Percentiles rank a stretch among this genome's conserved stretches.
phyloP scores from a whole-genome alignment of 768 basidiomycete species.

The Boletus barrowsii region DNA sequence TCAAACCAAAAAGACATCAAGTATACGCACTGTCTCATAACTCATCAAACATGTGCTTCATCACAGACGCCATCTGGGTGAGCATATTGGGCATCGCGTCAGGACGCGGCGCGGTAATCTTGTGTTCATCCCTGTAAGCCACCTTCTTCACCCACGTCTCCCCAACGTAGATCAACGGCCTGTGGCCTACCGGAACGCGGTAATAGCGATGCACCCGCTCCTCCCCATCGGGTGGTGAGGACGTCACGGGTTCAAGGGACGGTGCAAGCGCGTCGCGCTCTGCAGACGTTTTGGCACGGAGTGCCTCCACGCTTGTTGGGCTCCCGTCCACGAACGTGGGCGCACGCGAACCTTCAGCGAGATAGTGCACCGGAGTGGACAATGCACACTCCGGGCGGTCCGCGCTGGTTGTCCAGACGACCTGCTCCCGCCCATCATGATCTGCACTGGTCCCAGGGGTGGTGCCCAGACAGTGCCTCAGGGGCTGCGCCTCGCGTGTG shows the following conservation, averaged over 20 bases:
- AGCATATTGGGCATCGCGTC: neutral
- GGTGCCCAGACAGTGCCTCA: neutral
- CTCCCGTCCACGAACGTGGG: neutral
- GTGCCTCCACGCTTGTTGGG: neutral
- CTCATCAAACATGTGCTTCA: neutral
- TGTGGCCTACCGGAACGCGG: neutral
- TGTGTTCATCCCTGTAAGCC: neutral
- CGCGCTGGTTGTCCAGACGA: neutral
- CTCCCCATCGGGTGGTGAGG: neutral
- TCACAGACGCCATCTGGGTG: neutral
- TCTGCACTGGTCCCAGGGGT: neutral
- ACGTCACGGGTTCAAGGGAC: neutral
- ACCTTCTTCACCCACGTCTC: slow-evolving; percentile 6
- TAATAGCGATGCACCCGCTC: neutral
- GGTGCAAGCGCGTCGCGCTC: neutral
- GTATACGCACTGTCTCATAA: too few species aligned
- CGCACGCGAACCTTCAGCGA: neutral
- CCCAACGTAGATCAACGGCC: neutral
- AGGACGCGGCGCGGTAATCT: neutral
- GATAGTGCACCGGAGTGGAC: neutral
- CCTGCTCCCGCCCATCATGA: neutral
- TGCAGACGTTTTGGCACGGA: neutral
- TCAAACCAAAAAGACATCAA: too few species aligned
- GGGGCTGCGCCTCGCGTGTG: neutral
- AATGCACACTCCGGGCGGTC: neutral